Evolutionary conservation across 768 basidiomycete genomes (phyloP).

Genomic region (Gymnopilus junonius): DNA sequence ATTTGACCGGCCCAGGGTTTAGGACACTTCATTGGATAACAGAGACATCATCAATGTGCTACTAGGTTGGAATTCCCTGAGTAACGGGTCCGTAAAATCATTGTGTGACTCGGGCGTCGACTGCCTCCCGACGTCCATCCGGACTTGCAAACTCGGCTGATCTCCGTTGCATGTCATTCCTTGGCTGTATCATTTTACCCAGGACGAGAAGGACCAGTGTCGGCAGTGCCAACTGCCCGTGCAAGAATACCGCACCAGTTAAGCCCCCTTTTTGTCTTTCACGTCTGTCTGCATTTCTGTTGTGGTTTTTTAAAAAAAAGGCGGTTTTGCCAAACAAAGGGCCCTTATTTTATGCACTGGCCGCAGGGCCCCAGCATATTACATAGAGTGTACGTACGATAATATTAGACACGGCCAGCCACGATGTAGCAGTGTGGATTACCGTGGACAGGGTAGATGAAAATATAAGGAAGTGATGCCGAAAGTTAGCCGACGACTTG

Average conservation of each 20-base stretch:
- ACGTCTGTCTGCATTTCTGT: not conserved
- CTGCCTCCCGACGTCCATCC: conserved; percentile 15
- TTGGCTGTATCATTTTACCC: not conserved
- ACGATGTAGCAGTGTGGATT: conserved; percentile 9
- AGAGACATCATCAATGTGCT: not conserved
- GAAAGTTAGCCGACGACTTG: conserved; percentile 29
- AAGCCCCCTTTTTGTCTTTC: not conserved
- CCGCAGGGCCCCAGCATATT: not conserved
- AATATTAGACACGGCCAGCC: conserved; percentile 3
- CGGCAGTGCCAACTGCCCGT: not conserved
- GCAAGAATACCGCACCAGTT: not conserved
- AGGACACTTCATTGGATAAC: not conserved
- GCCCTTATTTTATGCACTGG: not conserved
- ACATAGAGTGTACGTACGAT: not conserved
- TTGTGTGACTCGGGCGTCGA: conserved; percentile 5
- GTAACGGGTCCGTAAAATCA: conserved; percentile 8
- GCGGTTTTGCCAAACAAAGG: not conserved
- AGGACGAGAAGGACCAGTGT: not conserved
- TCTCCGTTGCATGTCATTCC: conserved; percentile 11
- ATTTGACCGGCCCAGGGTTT: not conserved
- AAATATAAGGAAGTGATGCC: conserved; percentile 19
- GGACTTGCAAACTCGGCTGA: conserved; percentile 8
- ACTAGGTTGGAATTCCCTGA: not conserved
- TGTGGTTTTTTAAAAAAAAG: not conserved
- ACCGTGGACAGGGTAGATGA: conserved; percentile 4